Conservation (phyloP, 75 land plant species). For the Picea sitchensis region DNA sequence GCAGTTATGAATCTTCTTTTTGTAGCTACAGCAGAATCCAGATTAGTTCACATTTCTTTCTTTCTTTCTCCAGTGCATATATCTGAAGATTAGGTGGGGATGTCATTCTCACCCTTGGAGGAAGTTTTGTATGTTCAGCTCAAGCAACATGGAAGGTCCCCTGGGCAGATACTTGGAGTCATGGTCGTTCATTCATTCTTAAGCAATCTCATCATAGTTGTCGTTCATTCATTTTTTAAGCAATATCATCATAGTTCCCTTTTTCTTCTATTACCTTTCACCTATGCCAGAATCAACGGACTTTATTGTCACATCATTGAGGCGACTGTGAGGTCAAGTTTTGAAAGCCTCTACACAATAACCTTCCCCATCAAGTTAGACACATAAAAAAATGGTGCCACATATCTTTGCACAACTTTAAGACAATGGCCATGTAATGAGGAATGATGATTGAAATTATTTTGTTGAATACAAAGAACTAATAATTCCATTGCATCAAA, state of each 20-base stretch:
- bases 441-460: too few species aligned
- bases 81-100: not conserved
- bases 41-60: not conserved
- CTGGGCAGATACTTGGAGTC: not conserved
- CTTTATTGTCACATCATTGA: not conserved
- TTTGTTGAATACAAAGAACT: too few species aligned
- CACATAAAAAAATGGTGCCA: not conserved
- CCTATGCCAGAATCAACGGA: not conserved
- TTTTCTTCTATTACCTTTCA: not conserved
- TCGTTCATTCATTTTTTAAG: not conserved
- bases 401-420: too few species aligned
- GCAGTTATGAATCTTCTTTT: not conserved
- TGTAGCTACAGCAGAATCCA: not conserved
- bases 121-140: not conserved
- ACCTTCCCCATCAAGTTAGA: not conserved
- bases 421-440: too few species aligned
- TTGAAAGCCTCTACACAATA: not conserved
- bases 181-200: too few species aligned
- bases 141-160: not conserved
- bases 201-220: not conserved
- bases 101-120: not conserved
- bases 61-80: not conserved
- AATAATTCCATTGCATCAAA: too few species aligned
- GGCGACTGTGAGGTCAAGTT: not conserved
- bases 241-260: not conserved